Evolutionary conservation across 2,329 filamentous ascomycete genomes (phyloP).

Genomic region (Pleurostoma richardsiae): DNA sequence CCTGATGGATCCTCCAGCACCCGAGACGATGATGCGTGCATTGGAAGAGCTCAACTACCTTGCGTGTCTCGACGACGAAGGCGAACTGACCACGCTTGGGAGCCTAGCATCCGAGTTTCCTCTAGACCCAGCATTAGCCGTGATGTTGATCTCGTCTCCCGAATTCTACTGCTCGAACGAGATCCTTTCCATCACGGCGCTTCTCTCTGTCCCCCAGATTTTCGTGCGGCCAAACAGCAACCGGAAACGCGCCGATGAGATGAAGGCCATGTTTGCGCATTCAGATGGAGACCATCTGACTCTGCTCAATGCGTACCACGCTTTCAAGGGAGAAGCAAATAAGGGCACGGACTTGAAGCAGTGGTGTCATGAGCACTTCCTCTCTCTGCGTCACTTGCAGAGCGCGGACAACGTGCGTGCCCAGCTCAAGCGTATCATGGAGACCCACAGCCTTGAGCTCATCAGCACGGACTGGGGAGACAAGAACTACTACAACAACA

Average conservation of each 20-base stretch:
- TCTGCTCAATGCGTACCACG: slow-evolving; percentile 95
- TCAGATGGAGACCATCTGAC: slow-evolving; percentile 93
- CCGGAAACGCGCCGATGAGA: slow-evolving; percentile 90
- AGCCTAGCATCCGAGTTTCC: slow-evolving; percentile 91
- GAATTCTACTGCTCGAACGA: slow-evolving; percentile 99
- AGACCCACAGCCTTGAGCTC: slow-evolving; percentile 80
- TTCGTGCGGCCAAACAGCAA: slow-evolving; percentile 83
- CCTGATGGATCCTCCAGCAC: slow-evolving; percentile 95
- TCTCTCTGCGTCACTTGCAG: slow-evolving; percentile 81
- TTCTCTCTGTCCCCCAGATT: slow-evolving; percentile 90
- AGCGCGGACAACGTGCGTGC: slow-evolving; percentile 91
- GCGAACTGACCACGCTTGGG: slow-evolving; percentile 82
- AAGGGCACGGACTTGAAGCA: slow-evolving; percentile 67
- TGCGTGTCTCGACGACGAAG: slow-evolving; percentile 93
- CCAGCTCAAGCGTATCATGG: slow-evolving; percentile 95
- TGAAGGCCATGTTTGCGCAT: slow-evolving; percentile 93
- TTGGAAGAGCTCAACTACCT: slow-evolving; percentile 97
- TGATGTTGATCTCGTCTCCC: slow-evolving; percentile 96
- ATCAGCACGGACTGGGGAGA: slow-evolving; percentile 86
- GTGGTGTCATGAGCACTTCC: slow-evolving; percentile 97
- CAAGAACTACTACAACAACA: slow-evolving; percentile 98
- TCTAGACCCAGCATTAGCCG: slow-evolving; percentile 86
- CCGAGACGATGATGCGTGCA: slow-evolving; percentile 96
- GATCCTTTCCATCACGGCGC: slow-evolving; percentile 88
- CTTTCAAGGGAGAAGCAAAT: slow-evolving; percentile 76